Base-by-base conservation (phyloP, 2,329 filamentous ascomycete genomes). In the Aspergillus sp. region DNA sequence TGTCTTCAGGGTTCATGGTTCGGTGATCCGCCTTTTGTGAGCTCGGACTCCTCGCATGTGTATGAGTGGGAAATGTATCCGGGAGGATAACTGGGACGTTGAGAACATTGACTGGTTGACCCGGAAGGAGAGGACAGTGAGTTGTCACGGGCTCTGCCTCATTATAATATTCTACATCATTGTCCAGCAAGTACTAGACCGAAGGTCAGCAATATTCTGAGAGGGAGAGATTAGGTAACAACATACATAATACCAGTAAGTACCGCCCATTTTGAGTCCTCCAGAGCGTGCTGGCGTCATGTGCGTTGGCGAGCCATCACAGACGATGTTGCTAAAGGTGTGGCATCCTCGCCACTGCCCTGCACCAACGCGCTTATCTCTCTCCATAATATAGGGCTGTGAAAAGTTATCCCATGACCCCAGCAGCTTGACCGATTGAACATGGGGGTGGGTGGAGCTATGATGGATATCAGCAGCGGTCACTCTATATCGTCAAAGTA, bases 351-450 rank as follows among this genome's bases (percentile, higher is more conserved):
- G 88, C 92, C 92, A 97, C 75, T 91, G 87, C 64, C 88, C 87
- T 60, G 82, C 83, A 66, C 91, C 90, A 68, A 90, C 87, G 72
- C 90, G 87, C 64, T 79, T 80, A 78, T 98, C 94, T 68, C 88
- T 86, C 74, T 94, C 87, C 88, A 98, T 92, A 49, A 81, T 81
- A 81, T 96, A 94, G 53, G 86, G 81, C 71, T 84, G 87, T 62
- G 84, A 82, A 78, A 97, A 97, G 80, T 96, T 96, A 80, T 97
- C 93, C 94, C 94, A 98, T 64, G 92, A 96, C 64, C 94, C 94
- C 68, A 95, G 83, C 49, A 97, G 84, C 71, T 90, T 87, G 66
- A 97, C 90, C 48, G 88, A 89, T 64, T 75, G 67, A 51, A 78
- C 73, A 41, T 76, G 71, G 36, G 77, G 74, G 52, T 74, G 72